Conservation (phyloP, 257 asterid species). For the Solanum neorickii region DNA sequence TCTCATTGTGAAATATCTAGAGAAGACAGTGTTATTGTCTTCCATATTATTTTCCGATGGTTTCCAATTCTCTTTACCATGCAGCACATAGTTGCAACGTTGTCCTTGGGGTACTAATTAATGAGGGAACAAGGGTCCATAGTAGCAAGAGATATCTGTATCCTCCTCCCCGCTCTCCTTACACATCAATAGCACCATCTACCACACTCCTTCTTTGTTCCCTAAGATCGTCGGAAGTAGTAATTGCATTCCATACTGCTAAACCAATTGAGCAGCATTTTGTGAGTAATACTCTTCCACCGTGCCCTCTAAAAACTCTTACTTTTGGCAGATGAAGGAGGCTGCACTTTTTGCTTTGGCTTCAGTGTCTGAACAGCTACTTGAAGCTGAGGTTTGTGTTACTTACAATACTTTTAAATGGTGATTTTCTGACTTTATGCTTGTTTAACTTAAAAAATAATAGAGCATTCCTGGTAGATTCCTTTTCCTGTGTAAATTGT, state of each 20-base stretch:
- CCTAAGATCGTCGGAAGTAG: not conserved
- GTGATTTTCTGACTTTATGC: not conserved
- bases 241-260: not conserved
- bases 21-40: not conserved
- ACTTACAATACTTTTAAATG: not conserved
- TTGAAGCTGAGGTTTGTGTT: constrained; percentile 63
- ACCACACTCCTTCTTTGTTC: not conserved
- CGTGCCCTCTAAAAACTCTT: not conserved
- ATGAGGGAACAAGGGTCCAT: not conserved
- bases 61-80: not conserved
- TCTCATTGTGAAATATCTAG: not conserved
- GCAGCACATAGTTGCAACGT: not conserved
- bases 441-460: not conserved
- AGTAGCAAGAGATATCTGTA: not conserved
- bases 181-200: not conserved
- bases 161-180: not conserved
- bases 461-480: not conserved
- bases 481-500: not conserved
- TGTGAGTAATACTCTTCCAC: not conserved
- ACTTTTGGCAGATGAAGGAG: constrained; percentile 65
- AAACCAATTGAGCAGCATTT: not conserved
- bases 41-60: not conserved
- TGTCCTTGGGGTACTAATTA: not conserved
- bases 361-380: constrained; percentile 76
- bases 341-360: constrained; percentile 82